Evolutionary conservation across 306 rosid species (phyloP).

Genomic region (Arachis hypogaea): DNA sequence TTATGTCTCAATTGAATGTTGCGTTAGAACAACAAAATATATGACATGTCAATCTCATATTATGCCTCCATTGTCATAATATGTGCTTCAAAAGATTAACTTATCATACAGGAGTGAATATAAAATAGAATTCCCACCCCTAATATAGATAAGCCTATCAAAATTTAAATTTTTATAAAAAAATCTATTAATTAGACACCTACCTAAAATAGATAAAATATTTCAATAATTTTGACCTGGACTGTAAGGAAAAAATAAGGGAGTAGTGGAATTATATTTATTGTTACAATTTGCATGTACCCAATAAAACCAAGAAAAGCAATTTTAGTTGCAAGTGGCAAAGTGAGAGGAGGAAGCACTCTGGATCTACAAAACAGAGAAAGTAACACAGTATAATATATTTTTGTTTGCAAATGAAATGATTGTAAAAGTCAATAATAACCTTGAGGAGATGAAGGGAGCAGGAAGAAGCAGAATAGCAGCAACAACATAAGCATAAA

Average conservation of each 20-base stretch:
- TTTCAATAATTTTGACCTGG: constrained; percentile 1
- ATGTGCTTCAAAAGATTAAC: constrained; percentile 17
- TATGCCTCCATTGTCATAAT: constrained; percentile 20
- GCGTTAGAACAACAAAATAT: constrained; percentile 20
- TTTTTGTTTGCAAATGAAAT: neutral
- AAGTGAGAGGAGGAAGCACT: constrained; percentile 76
- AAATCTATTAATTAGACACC: too few relatives aligned
- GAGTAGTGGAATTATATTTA: too few relatives aligned
- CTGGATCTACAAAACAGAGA: constrained; percentile 56
- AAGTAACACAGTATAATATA: neutral
- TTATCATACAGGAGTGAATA: constrained; percentile 4
- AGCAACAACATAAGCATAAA: constrained; percentile 79
- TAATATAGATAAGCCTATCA: constrained; percentile 12
- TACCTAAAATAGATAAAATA: too few relatives aligned
- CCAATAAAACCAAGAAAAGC: constrained; percentile 84
- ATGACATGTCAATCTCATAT: neutral
- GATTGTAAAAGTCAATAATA: neutral
- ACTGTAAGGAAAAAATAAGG: neutral
- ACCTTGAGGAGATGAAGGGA: constrained; percentile 73
- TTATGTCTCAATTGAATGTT: constrained; percentile 21
- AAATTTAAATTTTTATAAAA: neutral
- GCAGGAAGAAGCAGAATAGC: constrained; percentile 81
- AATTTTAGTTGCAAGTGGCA: constrained; percentile 60
- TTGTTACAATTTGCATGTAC: too few relatives aligned
- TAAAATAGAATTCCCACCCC: constrained; percentile 20